Conservation (phyloP, 2,329 filamentous ascomycete species). For the Pestalotiopsis sp. region DNA sequence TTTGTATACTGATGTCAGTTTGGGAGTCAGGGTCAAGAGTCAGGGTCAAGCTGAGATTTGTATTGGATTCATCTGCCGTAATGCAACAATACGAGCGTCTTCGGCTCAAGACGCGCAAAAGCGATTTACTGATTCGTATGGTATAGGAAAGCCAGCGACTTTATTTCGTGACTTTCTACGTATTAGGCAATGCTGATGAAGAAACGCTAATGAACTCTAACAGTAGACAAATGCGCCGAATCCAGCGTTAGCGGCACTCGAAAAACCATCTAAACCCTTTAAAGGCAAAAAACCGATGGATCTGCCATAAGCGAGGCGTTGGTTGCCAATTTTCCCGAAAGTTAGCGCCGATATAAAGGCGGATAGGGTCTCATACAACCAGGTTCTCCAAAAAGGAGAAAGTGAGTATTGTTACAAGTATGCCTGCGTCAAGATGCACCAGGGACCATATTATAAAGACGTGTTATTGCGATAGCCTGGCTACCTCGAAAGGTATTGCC, state of each 20-base stretch:
- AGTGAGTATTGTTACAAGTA: not conserved
- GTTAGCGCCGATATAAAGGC: not conserved
- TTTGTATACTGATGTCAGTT: not conserved
- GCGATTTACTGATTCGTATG: not conserved
- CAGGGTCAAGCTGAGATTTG: not conserved
- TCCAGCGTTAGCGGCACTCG: not conserved
- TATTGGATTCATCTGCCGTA: not conserved
- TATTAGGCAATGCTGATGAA: not conserved
- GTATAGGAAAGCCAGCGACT: not conserved
- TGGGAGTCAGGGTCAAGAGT: not conserved
- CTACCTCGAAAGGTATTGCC: not conserved
- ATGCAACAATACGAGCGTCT: not conserved
- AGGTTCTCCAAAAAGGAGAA: not conserved
- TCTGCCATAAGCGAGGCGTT: not conserved
- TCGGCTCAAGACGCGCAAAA: not conserved
- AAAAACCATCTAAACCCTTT: not conserved
- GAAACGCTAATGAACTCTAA: not conserved
- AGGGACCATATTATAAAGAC: not conserved
- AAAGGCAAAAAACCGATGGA: not conserved
- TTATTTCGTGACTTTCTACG: not conserved
- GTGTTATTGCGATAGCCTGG: not conserved
- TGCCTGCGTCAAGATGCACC: not conserved
- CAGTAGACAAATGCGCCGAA: not conserved
- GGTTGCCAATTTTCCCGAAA: not conserved
- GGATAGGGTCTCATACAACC: not conserved